A percentile compares a stretch with the other conserved stretches of the same genome.
Evolutionary conservation across 2,329 filamentous ascomycete species (phyloP).

Genomic region (Scleromitrula shiraiana): DNA sequence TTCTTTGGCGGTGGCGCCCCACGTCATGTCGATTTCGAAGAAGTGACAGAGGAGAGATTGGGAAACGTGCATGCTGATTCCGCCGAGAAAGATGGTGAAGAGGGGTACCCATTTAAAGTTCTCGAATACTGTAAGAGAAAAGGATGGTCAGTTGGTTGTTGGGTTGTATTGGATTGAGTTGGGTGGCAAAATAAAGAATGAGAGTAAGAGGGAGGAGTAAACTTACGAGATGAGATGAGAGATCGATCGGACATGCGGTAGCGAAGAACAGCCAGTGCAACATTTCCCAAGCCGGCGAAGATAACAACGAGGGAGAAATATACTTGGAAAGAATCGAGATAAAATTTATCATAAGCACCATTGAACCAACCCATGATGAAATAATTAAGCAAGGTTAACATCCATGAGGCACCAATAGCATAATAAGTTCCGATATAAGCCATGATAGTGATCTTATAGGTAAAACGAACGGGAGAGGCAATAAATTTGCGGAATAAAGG

Average conservation of each 20-base stretch:
- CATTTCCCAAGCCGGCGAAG: constrained; percentile 44
- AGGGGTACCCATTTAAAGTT: constrained; percentile 9
- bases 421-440: constrained; percentile 57
- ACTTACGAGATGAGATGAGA: constrained; percentile 38
- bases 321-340: constrained; percentile 57
- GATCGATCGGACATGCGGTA: constrained; percentile 50
- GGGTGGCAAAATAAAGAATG: too few species aligned
- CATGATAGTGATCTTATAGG: constrained; percentile 63
- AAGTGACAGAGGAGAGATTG: constrained; percentile 73
- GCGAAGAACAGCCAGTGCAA: constrained; percentile 50
- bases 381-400: constrained; percentile 61
- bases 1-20: constrained; percentile 78
- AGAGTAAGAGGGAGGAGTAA: too few species aligned
- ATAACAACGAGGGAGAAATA: constrained; percentile 57
- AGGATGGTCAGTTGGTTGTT: too few species aligned
- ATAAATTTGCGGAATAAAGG: constrained; percentile 54
- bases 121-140: not conserved
- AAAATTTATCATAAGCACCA: constrained; percentile 56
- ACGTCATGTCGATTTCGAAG: constrained; percentile 76
- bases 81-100: constrained; percentile 62
- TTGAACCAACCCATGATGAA: constrained; percentile 64
- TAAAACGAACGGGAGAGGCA: constrained; percentile 50
- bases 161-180: too few species aligned
- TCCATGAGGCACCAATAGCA: constrained; percentile 58
- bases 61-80: constrained; percentile 68